These are phyloP conservation scores for Penicillium psychrofluorescens DNA, from an alignment of 495 filamentous ascomycete species.

Conservation along the genomic window DNA sequence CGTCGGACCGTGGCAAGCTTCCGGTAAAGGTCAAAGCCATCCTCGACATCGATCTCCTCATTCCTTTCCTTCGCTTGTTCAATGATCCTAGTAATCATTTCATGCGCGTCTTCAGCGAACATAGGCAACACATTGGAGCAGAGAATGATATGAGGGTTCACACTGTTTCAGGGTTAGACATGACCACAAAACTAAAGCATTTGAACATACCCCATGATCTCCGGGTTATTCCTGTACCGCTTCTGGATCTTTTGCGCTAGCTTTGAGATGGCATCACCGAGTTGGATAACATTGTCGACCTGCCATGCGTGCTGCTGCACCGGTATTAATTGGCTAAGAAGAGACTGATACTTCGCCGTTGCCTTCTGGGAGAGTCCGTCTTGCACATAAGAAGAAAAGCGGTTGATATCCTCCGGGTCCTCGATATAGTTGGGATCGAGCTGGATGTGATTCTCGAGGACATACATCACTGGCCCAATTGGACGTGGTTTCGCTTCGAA, in stretches of 20 bases:
- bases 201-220: constrained; percentile 67
- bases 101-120: constrained; percentile 79
- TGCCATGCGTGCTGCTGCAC: constrained; percentile 72
- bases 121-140: constrained; percentile 79
- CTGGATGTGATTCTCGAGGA: constrained; percentile 79
- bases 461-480: constrained; percentile 70
- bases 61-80: constrained; percentile 56
- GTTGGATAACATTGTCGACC: constrained; percentile 76
- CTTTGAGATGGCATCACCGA: constrained; percentile 77
- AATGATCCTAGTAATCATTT: constrained; percentile 74
- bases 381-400: constrained; percentile 61
- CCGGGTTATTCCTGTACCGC: constrained; percentile 79
- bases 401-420: constrained; percentile 56
- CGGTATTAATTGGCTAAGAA: constrained; percentile 67
- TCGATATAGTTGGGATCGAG: constrained; percentile 68
- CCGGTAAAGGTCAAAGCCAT: constrained; percentile 90
- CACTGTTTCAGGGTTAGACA: constrained; percentile 31
- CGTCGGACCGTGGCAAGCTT: constrained; percentile 76
- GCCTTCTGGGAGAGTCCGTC: constrained; percentile 69
- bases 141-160: constrained; percentile 73
- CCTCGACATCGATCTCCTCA: constrained; percentile 76
- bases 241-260: constrained; percentile 83
- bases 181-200: constrained; percentile 1
- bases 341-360: constrained; percentile 60
- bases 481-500: constrained; percentile 79